These are phyloP conservation scores for Sporisorium iseilematis-ciliati DNA, from an alignment of 1,284 basidiomycete genomes.

Conservation along the genomic window DNA sequence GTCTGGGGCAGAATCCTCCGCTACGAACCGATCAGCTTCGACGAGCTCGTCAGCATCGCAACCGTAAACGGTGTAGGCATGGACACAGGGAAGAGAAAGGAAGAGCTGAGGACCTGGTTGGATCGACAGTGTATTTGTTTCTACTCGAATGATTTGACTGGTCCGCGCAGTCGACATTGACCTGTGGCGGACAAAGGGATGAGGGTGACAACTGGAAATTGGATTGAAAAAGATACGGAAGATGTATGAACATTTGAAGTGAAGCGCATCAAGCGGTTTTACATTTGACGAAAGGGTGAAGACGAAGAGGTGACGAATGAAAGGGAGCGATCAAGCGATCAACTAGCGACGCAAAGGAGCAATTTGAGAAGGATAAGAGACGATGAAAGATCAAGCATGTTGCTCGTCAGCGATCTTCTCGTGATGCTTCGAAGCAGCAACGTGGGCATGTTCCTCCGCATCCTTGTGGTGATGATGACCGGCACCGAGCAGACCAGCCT, in stretches of 20 bases:
- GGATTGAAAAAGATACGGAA: too few species aligned
- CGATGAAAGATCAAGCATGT: too few species aligned
- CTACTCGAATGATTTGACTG: slow-evolving; percentile 36
- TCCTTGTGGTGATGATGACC: background rate
- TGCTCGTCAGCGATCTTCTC: background rate
- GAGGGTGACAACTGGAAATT: too few species aligned
- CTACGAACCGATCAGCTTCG: slow-evolving; percentile 49
- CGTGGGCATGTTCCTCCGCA: background rate
- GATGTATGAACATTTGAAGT: slow-evolving; percentile 1
- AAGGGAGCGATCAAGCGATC: background rate
- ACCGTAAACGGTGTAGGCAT: slow-evolving; percentile 16
- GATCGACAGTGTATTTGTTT: slow-evolving; percentile 47
- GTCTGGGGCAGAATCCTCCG: slow-evolving; percentile 32
- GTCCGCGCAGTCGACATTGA: slow-evolving; percentile 29
- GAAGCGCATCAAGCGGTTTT: slow-evolving; percentile 24
- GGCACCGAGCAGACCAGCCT: slow-evolving; percentile 17
- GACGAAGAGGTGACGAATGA: slow-evolving; percentile 7
- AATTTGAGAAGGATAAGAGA: too few species aligned
- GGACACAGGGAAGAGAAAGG: slow-evolving; percentile 33
- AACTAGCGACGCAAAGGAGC: too few species aligned
- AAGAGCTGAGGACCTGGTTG: slow-evolving; percentile 38
- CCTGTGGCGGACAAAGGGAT: too few species aligned
- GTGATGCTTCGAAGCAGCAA: background rate
- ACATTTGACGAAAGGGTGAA: background rate
- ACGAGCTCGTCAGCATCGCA: slow-evolving; percentile 44